Percentiles rank a stretch among this genome's conserved stretches.
Conservation (phyloP, 2,329 filamentous ascomycete species). For the Clarireedia monteithiana region DNA sequence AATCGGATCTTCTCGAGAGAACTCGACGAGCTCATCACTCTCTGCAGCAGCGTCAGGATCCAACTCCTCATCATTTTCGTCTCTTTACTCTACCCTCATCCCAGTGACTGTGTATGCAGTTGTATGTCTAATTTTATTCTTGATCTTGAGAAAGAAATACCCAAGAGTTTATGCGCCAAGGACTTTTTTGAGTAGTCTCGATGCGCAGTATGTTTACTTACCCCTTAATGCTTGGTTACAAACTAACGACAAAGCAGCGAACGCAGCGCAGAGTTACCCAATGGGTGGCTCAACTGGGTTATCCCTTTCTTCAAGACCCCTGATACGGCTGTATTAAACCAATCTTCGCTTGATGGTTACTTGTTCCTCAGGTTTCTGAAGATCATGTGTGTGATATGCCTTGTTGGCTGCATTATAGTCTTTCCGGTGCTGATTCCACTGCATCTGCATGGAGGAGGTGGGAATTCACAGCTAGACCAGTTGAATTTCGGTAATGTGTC, state of each 20-base stretch:
- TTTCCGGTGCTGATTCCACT: constrained; percentile 59
- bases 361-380: constrained; percentile 59
- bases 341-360: constrained; percentile 59
- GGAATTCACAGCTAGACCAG: constrained; percentile 46
- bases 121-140: constrained; percentile 44
- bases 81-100: constrained; percentile 43
- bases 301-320: constrained; percentile 28
- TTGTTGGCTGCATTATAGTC: constrained; percentile 53
- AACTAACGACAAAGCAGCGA: constrained; percentile 23
- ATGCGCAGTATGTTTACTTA: constrained; percentile 35
- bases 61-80: constrained; percentile 35
- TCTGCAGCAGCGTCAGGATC: constrained; percentile 30
- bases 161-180: constrained; percentile 49
- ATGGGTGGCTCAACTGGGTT: constrained; percentile 31
- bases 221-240: background rate
- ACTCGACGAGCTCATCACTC: constrained; percentile 27
- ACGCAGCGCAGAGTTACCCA: constrained; percentile 24
- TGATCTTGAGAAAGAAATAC: constrained; percentile 40
- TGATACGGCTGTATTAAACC: constrained; percentile 43
- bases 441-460: constrained; percentile 52
- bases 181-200: constrained; percentile 41
- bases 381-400: constrained; percentile 49
- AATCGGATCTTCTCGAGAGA: constrained; percentile 37
- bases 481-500: constrained; percentile 53
- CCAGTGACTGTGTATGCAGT: constrained; percentile 43